Evolutionary conservation across 441 rosid genomes (phyloP).

Genomic region (Gossypium schwendimanii): DNA sequence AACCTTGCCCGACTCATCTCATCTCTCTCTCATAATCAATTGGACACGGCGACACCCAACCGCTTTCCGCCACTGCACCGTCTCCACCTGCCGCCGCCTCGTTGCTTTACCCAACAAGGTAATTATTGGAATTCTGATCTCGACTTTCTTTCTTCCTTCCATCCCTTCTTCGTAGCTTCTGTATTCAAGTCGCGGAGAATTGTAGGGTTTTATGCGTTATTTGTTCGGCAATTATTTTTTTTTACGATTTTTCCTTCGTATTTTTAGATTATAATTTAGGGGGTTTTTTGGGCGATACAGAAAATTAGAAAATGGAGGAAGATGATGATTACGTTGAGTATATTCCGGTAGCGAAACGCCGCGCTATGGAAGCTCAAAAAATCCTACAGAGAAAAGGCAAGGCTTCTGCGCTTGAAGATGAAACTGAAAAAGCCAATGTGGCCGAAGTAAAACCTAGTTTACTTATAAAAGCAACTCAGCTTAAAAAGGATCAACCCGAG

Average conservation of each 20-base stretch:
- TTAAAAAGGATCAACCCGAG: conserved; percentile 63
- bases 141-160: background rate
- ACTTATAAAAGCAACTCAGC: conserved; percentile 86
- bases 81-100: background rate
- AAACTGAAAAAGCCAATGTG: conserved; percentile 49
- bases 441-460: conserved; percentile 79
- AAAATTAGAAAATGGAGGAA: conserved; percentile 43
- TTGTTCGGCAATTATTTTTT: background rate
- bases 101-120: background rate
- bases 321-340: conserved; percentile 75
- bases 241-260: background rate
- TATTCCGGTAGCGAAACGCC: conserved; percentile 73
- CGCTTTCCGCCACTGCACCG: background rate
- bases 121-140: background rate
- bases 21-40: background rate
- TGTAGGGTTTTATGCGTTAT: background rate
- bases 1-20: background rate
- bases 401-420: conserved; percentile 53
- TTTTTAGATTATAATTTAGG: background rate
- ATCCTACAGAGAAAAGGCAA: conserved; percentile 76
- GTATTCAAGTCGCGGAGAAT: background rate
- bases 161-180: background rate
- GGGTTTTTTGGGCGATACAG: background rate
- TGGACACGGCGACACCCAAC: background rate
- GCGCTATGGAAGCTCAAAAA: conserved; percentile 66